Evolutionary conservation across 106 monocot species (phyloP).

Genomic region (Acorus gramineus): DNA sequence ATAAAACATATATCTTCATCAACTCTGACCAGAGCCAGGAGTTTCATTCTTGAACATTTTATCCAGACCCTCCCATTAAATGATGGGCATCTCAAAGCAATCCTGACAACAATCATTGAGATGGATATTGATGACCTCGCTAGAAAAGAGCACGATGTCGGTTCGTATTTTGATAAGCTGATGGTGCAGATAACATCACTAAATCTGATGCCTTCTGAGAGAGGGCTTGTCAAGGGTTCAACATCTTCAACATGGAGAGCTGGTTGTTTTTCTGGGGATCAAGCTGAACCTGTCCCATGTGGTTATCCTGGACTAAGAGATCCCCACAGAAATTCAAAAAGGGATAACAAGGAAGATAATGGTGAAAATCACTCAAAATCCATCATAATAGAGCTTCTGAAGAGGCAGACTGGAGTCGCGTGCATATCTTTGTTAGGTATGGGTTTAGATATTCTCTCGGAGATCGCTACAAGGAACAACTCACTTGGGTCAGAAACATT

Average conservation of each 20-base stretch:
- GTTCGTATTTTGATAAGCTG: slow-evolving; percentile 31
- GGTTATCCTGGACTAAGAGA: no score
- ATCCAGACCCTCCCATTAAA: slow-evolving; percentile 30
- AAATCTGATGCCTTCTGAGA: slow-evolving; percentile 11
- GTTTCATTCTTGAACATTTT: slow-evolving; percentile 48
- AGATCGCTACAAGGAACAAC: slow-evolving; percentile 11
- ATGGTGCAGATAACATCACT: slow-evolving; percentile 25
- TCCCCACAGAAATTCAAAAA: background rate
- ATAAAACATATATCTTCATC: slow-evolving; percentile 39
- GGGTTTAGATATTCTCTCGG: slow-evolving; percentile 18
- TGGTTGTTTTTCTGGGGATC: background rate
- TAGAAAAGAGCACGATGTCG: slow-evolving; percentile 6
- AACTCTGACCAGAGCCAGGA: slow-evolving; percentile 44
- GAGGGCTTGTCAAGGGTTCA: slow-evolving; percentile 1
- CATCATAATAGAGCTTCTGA: slow-evolving; percentile 44
- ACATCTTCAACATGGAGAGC: background rate
- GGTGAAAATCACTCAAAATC: slow-evolving; percentile 25
- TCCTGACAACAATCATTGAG: slow-evolving; percentile 44
- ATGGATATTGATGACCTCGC: slow-evolving; percentile 40
- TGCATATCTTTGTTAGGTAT: slow-evolving; percentile 37
- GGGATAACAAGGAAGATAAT: slow-evolving; percentile 1
- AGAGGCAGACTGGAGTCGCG: slow-evolving; percentile 34
- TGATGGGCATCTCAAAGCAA: slow-evolving; percentile 31
- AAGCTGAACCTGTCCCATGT: background rate
- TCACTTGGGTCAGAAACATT: slow-evolving; percentile 7